Evolutionary conservation across 345 rosid species (phyloP), one percentile per base, ranked within the genome.

Genomic region (Brassica cretica): DNA sequence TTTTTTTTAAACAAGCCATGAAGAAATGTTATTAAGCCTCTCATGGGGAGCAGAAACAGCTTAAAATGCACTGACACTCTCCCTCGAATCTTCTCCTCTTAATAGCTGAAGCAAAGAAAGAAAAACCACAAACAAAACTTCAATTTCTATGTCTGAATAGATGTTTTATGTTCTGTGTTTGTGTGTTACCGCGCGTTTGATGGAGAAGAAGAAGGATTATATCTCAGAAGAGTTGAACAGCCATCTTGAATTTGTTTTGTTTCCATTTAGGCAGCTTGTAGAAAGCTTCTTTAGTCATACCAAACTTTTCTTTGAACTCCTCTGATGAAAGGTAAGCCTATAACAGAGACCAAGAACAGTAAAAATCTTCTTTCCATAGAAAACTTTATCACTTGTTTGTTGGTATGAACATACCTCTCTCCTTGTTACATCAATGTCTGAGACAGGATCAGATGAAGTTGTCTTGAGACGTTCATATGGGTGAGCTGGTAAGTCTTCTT

Each of bases 221-320:
- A 1, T 66, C 83, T 88, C 83, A 96, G 82, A 96, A 96, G 84
- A 96, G 89, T 15, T 88, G 96, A 85, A 91, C 87, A 70, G 93
- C 91, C 96, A 93, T 93, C 79, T 96, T 96, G 79, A 88, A 94
- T 86, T 96, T 96, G 93, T 93, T 96, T 75, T 93, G 98, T 81
- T 94, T 96, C 99, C 99, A 96, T 83, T 93, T 96, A 0, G 99
- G 93, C 80, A 93, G 83, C 90, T 91, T 90, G 80, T 85, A 81
- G 89, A 96, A 96, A 32, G 87, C 97, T 77, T 84, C 88, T 76
- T 89, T 96, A 24, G 86, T 10, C 99, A 91, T 91, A 70, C 96
- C 97, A 4, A 96, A 91, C 79, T 90, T 91, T 89, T 93, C 98
- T 75, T 82, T 88, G 86, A 96, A 96, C 84, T 91, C 99, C 24